A percentile compares a stretch with the other conserved stretches of the same genome.
phyloP scores from a whole-genome alignment of 2,329 filamentous ascomycete genomes.

The Neofusicoccum laricinum region DNA sequence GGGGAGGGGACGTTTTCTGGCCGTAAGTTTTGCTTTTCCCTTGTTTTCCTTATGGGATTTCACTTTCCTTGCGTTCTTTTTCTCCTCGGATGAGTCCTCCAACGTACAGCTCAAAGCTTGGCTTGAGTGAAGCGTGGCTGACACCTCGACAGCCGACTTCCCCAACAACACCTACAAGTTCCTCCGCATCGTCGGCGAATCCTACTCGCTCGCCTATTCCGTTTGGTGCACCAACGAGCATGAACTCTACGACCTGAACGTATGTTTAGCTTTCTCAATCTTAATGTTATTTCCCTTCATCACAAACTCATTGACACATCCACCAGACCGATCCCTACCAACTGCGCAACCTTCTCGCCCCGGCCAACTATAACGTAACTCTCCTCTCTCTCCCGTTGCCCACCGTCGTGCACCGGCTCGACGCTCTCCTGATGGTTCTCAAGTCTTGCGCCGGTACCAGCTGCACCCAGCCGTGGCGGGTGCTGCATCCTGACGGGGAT shows the following conservation, averaged over 20 bases:
- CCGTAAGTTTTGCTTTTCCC: not conserved
- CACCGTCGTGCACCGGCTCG: conserved; percentile 36
- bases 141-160: not conserved
- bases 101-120: too few species aligned
- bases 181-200: conserved; percentile 51
- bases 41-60: too few species aligned
- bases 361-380: conserved; percentile 5
- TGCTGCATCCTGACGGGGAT: conserved; percentile 53
- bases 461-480: conserved; percentile 58
- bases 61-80: not conserved
- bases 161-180: conserved; percentile 61
- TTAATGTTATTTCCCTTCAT: not conserved
- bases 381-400: conserved; percentile 19
- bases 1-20: not conserved
- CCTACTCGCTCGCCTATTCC: conserved; percentile 63
- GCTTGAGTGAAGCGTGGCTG: too few species aligned
- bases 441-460: conserved; percentile 57
- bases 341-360: conserved; percentile 35
- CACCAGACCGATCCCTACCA: conserved; percentile 40
- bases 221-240: conserved; percentile 69
- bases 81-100: not conserved
- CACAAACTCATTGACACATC: not conserved
- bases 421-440: conserved; percentile 58
- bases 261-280: conserved; percentile 27
- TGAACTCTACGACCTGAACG: conserved; percentile 63